These are phyloP conservation scores for Vitis hybrid DNA, from an alignment of 177 flowering plant species.

Conservation along the genomic window DNA sequence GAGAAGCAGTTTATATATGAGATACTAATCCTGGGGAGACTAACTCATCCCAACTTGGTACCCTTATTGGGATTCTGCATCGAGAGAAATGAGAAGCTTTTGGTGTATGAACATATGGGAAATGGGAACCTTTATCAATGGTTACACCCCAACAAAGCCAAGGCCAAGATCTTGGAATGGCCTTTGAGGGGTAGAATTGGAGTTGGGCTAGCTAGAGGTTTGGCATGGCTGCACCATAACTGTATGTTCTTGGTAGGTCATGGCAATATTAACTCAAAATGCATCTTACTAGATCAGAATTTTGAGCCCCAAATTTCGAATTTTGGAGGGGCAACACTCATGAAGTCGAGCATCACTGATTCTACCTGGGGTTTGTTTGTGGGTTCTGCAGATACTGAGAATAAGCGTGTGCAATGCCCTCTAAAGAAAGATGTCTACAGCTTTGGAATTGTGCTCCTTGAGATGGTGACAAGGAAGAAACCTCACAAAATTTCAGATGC, in stretches of 20 bases:
- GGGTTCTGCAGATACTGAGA: not conserved
- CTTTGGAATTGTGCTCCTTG: slow-evolving; percentile 22
- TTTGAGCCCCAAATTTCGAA: slow-evolving; percentile 12
- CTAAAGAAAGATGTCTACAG: slow-evolving; percentile 14
- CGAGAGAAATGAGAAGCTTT: not conserved
- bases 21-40: not conserved
- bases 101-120: slow-evolving; percentile 6
- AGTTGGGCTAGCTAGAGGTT: slow-evolving; percentile 12
- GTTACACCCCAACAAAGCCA: not conserved
- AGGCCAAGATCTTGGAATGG: slow-evolving; percentile 6
- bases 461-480: slow-evolving; percentile 16
- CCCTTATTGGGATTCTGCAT: not conserved
- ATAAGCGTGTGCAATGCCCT: not conserved
- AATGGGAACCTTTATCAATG: slow-evolving; percentile 9
- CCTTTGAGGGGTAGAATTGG: slow-evolving; percentile 12
- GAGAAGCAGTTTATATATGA: not conserved
- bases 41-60: slow-evolving; percentile 3
- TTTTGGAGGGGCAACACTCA: slow-evolving; percentile 7
- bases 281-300: slow-evolving; percentile 10
- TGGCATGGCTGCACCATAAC: slow-evolving; percentile 24
- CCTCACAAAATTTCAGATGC: slow-evolving; percentile 3
- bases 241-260: slow-evolving; percentile 12
- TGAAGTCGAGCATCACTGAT: slow-evolving; percentile 1
- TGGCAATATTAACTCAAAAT: slow-evolving; percentile 7
- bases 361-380: not conserved